Conservation (phyloP, 139 green algal genomes). For the Mesotaenium endlicherianum region DNA sequence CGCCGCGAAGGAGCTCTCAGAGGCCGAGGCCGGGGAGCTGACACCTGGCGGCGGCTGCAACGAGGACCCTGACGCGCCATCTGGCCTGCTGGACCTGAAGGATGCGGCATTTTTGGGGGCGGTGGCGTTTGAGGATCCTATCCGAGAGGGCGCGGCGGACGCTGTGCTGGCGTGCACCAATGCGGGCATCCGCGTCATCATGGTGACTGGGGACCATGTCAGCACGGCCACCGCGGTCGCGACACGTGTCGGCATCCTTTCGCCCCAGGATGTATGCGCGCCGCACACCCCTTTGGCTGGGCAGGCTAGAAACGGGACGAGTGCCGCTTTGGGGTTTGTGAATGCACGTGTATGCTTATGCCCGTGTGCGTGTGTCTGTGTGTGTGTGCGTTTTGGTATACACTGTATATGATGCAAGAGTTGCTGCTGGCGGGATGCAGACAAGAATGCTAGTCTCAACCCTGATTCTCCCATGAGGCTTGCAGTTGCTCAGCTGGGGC, state of each 20-base stretch:
- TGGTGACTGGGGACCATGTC: slow-evolving; percentile 98
- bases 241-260: slow-evolving; percentile 67
- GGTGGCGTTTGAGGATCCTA: slow-evolving; percentile 2
- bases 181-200: slow-evolving; percentile 45
- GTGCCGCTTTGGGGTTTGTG: background rate
- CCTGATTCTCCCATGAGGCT: too few species aligned
- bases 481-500: too few species aligned
- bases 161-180: background rate
- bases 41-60: too few species aligned
- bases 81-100: too few species aligned
- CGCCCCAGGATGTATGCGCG: background rate
- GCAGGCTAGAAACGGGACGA: background rate
- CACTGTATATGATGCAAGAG: background rate
- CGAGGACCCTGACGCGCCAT: too few species aligned
- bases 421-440: background rate
- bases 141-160: background rate
- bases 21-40: too few species aligned
- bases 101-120: slow-evolving; percentile 21
- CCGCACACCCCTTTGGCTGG: background rate
- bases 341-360: background rate
- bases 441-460: too few species aligned
- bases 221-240: slow-evolving; percentile 92
- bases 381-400: background rate
- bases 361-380: background rate
- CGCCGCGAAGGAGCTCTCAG: too few species aligned